Percentiles rank a stretch among this genome's conserved stretches.
Conservation (phyloP, 768 basidiomycete genomes). For the Boletus subparvulus region DNA sequence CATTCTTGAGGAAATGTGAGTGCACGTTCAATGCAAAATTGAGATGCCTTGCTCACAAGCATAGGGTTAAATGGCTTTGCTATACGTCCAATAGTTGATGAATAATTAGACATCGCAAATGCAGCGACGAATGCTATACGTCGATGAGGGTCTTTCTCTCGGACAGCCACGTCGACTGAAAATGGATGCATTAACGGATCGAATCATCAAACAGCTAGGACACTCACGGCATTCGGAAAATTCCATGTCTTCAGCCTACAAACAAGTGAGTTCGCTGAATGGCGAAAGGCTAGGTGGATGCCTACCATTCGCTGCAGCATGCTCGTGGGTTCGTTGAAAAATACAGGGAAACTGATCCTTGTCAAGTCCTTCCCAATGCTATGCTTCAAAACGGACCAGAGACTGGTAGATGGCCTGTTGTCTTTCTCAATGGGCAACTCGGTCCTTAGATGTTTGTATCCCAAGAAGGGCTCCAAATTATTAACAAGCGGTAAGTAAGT, state of each 20-base stretch:
- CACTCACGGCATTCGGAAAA: conserved; percentile 84
- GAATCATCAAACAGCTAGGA: neutral
- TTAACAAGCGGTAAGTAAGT: conserved; percentile 35
- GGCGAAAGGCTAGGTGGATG: neutral
- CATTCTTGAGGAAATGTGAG: conserved; percentile 48
- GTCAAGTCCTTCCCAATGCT: conserved; percentile 97
- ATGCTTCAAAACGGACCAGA: conserved; percentile 94
- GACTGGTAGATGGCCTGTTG: conserved; percentile 82
- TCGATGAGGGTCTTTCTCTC: conserved; percentile 71
- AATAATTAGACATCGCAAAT: conserved; percentile 98
- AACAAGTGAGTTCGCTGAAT: neutral
- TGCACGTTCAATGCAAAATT: neutral
- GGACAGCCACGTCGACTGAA: conserved; percentile 80
- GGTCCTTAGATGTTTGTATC: conserved; percentile 64
- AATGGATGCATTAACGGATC: conserved; percentile 4
- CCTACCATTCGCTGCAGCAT: conserved; percentile 93
- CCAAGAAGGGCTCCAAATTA: conserved; percentile 53
- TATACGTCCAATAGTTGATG: conserved; percentile 92
- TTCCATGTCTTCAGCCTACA: conserved; percentile 92
- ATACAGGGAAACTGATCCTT: conserved; percentile 92
- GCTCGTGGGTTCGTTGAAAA: conserved; percentile 91
- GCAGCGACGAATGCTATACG: conserved; percentile 92
- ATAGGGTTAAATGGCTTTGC: conserved; percentile 98
- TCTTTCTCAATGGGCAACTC: conserved; percentile 64
- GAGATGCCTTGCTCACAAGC: conserved; percentile 53